phyloP scores from a whole-genome alignment of 2,329 filamentous ascomycete genomes.

The Periglandula ipomoeae region DNA sequence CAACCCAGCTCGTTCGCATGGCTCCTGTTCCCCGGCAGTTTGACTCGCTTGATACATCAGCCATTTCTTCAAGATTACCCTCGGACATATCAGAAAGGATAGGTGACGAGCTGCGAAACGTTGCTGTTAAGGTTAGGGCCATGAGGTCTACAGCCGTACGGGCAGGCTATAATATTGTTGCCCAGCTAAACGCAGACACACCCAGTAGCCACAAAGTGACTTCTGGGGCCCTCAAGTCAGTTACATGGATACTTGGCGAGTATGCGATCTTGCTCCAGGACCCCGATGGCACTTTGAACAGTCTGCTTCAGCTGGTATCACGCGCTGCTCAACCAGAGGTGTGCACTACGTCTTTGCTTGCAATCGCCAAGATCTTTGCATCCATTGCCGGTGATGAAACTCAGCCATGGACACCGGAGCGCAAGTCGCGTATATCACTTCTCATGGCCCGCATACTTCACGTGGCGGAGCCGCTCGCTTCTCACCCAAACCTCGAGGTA shows the following conservation, averaged over 20 bases:
- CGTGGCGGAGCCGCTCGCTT: constrained; percentile 67
- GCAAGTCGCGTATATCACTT: constrained; percentile 66
- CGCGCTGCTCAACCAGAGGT: constrained; percentile 51
- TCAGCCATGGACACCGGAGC: constrained; percentile 59
- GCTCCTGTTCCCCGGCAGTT: constrained; percentile 40
- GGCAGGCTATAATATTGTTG: constrained; percentile 69
- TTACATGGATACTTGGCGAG: constrained; percentile 83
- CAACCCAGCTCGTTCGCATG: constrained; percentile 75
- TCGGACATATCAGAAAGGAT: constrained; percentile 58
- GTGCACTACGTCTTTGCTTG: constrained; percentile 73
- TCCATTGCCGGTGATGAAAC: constrained; percentile 57
- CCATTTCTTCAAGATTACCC: constrained; percentile 15
- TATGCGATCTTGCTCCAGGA: constrained; percentile 64
- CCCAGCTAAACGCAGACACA: constrained; percentile 43
- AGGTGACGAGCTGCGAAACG: constrained; percentile 77
- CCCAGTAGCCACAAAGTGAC: constrained; percentile 47
- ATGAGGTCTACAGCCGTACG: constrained; percentile 72
- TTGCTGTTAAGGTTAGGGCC: constrained; percentile 83
- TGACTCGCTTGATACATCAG: constrained; percentile 27
- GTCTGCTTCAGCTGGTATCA: constrained; percentile 59
- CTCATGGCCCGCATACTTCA: constrained; percentile 75
- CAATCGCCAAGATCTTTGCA: constrained; percentile 77
- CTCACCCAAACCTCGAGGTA: constrained; percentile 83
- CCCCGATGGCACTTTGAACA: constrained; percentile 63
- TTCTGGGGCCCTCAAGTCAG: constrained; percentile 61